A percentile compares a stretch with the other conserved stretches of the same genome.
phyloP scores from a whole-genome alignment of 129 eudicot genomes.

The Logfia minima region DNA sequence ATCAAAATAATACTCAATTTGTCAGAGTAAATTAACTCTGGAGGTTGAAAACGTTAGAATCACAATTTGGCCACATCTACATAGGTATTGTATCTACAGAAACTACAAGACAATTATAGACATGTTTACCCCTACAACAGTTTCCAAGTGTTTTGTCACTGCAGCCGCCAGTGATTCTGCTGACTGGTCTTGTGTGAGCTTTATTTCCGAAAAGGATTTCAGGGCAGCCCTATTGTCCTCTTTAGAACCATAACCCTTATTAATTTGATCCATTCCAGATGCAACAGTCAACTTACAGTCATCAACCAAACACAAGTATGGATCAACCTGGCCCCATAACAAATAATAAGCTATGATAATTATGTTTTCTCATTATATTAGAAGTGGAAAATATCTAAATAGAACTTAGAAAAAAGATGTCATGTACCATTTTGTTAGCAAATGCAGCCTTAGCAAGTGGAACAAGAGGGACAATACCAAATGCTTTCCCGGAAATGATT shows the following conservation, averaged over 20 bases:
- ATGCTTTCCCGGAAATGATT: slow-evolving; percentile 59
- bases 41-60: background rate
- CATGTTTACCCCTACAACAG: slow-evolving; percentile 41
- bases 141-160: slow-evolving; percentile 49
- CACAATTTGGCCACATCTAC: too few relatives aligned
- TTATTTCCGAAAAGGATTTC: slow-evolving; percentile 50
- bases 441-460: slow-evolving; percentile 52
- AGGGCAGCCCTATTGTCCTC: slow-evolving; percentile 67
- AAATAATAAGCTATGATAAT: slow-evolving; percentile 3
- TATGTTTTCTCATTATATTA: slow-evolving; percentile 1
- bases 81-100: background rate
- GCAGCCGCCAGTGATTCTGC: slow-evolving; percentile 60
- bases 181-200: slow-evolving; percentile 47
- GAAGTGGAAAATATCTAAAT: slow-evolving; percentile 5
- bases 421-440: slow-evolving; percentile 44
- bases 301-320: slow-evolving; percentile 69
- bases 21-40: background rate
- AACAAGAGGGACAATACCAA: slow-evolving; percentile 53
- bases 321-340: slow-evolving; percentile 62
- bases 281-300: slow-evolving; percentile 61
- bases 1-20: background rate
- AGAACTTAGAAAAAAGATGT: background rate
- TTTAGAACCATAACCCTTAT: slow-evolving; percentile 54
- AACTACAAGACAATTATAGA: slow-evolving; percentile 4
- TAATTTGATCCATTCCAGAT: slow-evolving; percentile 25